Base-by-base conservation (phyloP, 257 asterid genomes). In the Przewalskia tangutica region DNA sequence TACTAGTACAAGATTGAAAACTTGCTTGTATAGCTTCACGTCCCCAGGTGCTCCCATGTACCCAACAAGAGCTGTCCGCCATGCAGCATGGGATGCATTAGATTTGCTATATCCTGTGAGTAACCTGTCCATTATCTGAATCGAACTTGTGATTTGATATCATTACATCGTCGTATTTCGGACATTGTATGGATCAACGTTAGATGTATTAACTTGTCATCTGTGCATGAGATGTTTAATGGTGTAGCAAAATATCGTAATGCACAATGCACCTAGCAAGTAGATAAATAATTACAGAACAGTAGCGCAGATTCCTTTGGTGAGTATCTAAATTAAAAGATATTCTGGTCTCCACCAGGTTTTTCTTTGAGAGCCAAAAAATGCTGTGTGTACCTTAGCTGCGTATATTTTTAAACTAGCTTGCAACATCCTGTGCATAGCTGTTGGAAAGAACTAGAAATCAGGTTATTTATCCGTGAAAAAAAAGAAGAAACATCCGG, bases 1-100 rank as follows among this genome's bases (percentile, higher is more conserved):
- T 2, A 96, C 99, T 23, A 92, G 95, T 81, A 96, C 98, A 55
- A 89, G 97, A 82, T 90, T 96, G 81, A 96, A 91, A 89, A 90
- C 97, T 42, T 91, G 99, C 88, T 86, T 96, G 84, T 96, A 96
- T 85, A 96, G 99, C 89, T 96, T 96, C 88, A 96, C 98, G 51
- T 91, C 97, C 71, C 99, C 99, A 6, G 99, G 99, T 75, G 99
- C 95, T 58, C 99, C 98, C 27, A 91, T 90, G 97, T 96, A 96
- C 82, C 98, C 99, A 79, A 96, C 99, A 56, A 88, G 99, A 91
- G 95, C 91, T 82, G 98, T 96, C 81, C 98, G 99, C 20, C 99
- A 94, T 87, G 97, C 99, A 27, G 98, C 98, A 64, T 96, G 99
- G 99, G 92, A 94, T 7, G 88, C 98, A 44, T 88, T 96, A 71